Conservation (phyloP, 2,329 filamentous ascomycete species). For the Penicillium sp. region DNA sequence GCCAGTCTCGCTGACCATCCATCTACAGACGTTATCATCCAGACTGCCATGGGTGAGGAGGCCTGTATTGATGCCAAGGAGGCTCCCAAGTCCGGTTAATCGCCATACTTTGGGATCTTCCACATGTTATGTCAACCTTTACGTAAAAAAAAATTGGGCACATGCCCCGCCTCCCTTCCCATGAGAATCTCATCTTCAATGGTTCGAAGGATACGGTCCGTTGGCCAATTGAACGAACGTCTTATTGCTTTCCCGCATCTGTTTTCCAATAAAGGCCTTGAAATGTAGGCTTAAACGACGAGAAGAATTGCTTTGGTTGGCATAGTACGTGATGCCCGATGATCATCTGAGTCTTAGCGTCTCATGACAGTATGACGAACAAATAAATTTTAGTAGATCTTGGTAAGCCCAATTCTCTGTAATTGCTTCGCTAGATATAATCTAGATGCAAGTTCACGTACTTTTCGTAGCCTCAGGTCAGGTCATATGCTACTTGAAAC, state of each 20-base stretch:
- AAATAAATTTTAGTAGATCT: slow-evolving; percentile 24
- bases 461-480: background rate
- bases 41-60: slow-evolving; percentile 96
- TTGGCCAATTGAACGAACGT: slow-evolving; percentile 27
- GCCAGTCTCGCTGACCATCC: background rate
- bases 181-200: slow-evolving; percentile 28
- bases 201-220: slow-evolving; percentile 27
- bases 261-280: slow-evolving; percentile 29
- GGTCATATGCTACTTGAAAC: background rate
- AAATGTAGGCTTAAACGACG: slow-evolving; percentile 34
- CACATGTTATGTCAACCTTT: slow-evolving; percentile 32
- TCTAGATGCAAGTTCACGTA: background rate
- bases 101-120: slow-evolving; percentile 21
- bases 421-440: background rate
- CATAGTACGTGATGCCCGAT: slow-evolving; percentile 34
- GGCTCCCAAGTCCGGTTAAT: slow-evolving; percentile 56
- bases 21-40: slow-evolving; percentile 76
- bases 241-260: slow-evolving; percentile 15
- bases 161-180: slow-evolving; percentile 9
- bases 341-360: slow-evolving; percentile 35
- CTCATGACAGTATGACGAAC: slow-evolving; percentile 42
- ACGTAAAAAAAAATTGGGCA: slow-evolving; percentile 27
- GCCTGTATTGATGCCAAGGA: slow-evolving; percentile 91
- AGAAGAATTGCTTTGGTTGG: slow-evolving; percentile 37
- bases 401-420: background rate